Base-by-base conservation (phyloP, 352 stramenopile species). In the Globisporangium perplexum region DNA sequence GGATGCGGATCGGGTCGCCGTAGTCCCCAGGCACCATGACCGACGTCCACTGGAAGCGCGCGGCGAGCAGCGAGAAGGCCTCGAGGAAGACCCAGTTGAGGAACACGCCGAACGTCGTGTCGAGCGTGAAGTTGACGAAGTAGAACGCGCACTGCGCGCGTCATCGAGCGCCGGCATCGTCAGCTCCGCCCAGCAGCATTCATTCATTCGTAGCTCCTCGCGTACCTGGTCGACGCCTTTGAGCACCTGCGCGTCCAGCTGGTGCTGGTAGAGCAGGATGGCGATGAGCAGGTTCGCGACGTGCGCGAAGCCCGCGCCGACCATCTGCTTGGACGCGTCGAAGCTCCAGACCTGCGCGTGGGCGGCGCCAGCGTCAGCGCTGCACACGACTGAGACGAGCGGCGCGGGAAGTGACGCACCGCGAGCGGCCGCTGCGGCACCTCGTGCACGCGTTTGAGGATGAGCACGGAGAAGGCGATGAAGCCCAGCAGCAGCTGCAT, bases 121-220 rank as follows among this genome's bases (percentile, higher is more conserved):
- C 86, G 44, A 94, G 68, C 30, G 83, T 87, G 53, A 94, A 95
- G 60, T 95, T 94, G 30, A 95, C 79, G 69, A 94, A 95, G 55
- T 94, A 95, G 45, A 92, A 84, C 2, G 83, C 86, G 51, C 86
- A 95, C 74, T 93, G 33, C 7, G 10, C n/a, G 31, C 2, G 44
- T 36, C 14, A 36, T 12, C 31, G 44, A 33, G 11, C 18, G 12
- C 7, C 20, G 17, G n/a, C 26, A 5, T 30, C 26, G 26, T 30
- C 26, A 30, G 26, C 26, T 2, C 26, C 26, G 5, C 26, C 26
- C 3, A 30, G 26, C 6, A 5, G 12, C 36, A 10, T 42, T 22
- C 14, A 46, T 6, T n/a, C n/a, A n/a, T n/a, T n/a, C 6, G 41
- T 23, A 28, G 23, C 22, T 30, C 18, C 31, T 7, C 18, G 2